Evolutionary conservation across 805 yeast genomes (phyloP).

Genomic region (Cyberlindnera xishuangbannaensis): DNA sequence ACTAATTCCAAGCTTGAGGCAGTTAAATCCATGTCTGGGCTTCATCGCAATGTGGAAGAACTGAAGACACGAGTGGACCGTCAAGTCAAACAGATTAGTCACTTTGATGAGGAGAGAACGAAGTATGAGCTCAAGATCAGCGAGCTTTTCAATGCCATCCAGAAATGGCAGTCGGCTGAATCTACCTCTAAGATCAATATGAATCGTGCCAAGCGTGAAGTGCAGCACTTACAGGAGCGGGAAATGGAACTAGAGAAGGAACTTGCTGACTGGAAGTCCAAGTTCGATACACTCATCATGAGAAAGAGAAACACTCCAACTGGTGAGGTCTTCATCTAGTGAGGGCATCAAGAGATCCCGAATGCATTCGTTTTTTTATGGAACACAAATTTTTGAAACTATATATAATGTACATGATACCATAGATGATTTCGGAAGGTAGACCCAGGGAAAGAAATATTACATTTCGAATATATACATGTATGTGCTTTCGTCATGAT

Average conservation of each 20-base stretch:
- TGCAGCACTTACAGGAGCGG: slow-evolving; percentile 47
- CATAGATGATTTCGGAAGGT: too few species aligned
- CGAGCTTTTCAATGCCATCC: slow-evolving; percentile 40
- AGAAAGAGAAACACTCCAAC: slow-evolving; percentile 17
- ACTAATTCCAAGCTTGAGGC: slow-evolving; percentile 46
- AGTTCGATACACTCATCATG: slow-evolving; percentile 25
- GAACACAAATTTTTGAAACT: too few species aligned
- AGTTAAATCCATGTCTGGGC: slow-evolving; percentile 40
- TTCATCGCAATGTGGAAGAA: slow-evolving; percentile 51
- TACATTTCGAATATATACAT: background rate
- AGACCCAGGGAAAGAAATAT: too few species aligned
- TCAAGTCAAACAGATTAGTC: slow-evolving; percentile 43
- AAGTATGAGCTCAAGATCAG: slow-evolving; percentile 46
- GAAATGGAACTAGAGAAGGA: slow-evolving; percentile 51
- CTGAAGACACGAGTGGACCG: slow-evolving; percentile 45
- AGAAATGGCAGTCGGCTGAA: slow-evolving; percentile 37
- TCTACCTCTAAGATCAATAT: slow-evolving; percentile 37
- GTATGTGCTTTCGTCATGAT: background rate
- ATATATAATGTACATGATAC: too few species aligned
- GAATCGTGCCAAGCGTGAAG: slow-evolving; percentile 51
- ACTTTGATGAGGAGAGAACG: slow-evolving; percentile 55
- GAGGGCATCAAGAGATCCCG: too few species aligned
- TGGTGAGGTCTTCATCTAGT: slow-evolving; percentile 25
- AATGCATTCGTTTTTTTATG: too few species aligned
- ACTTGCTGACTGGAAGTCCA: slow-evolving; percentile 47